Evolutionary conservation across 805 yeast genomes (phyloP).

Genomic region (Metschnikowia reukaufii): DNA sequence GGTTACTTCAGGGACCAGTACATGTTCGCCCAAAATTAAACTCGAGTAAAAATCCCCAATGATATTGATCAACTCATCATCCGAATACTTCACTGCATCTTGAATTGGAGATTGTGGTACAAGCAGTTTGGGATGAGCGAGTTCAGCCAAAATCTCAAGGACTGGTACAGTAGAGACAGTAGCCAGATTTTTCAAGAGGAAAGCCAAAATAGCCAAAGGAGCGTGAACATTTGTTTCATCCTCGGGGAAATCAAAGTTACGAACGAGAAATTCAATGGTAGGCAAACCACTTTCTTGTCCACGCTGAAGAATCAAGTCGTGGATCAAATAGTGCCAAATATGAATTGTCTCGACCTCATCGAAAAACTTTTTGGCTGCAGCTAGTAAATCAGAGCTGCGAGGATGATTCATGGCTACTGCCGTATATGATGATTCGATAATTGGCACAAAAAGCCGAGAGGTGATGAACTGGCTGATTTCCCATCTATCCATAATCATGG

Average conservation of each 20-base stretch:
- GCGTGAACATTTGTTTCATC: constrained; percentile 84
- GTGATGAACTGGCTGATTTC: constrained; percentile 80
- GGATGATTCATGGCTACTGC: background rate
- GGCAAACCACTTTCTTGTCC: constrained; percentile 35
- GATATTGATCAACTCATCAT: background rate
- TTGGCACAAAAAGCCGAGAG: constrained; percentile 67
- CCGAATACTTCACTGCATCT: background rate
- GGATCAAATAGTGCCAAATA: constrained; percentile 69
- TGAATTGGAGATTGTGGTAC: background rate
- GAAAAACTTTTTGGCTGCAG: constrained; percentile 67
- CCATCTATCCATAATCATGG: constrained; percentile 87
- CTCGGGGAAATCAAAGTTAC: constrained; percentile 72
- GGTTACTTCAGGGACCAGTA: background rate
- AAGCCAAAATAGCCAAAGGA: constrained; percentile 63
- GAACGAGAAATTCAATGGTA: constrained; percentile 58
- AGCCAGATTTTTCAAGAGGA: constrained; percentile 30
- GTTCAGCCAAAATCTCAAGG: constrained; percentile 43
- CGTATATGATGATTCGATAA: constrained; percentile 49
- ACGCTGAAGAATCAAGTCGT: constrained; percentile 37
- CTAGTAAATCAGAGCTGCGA: constrained; percentile 41
- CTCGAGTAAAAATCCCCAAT: constrained; percentile 2
- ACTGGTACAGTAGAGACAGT: constrained; percentile 38
- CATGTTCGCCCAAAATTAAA: background rate
- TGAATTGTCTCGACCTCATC: constrained; percentile 80
- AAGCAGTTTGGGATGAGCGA: constrained; percentile 67